Evolutionary conservation across 805 yeast species (phyloP), one percentile per base, ranked within the genome.

Genomic region (Lipomyces sp.): DNA sequence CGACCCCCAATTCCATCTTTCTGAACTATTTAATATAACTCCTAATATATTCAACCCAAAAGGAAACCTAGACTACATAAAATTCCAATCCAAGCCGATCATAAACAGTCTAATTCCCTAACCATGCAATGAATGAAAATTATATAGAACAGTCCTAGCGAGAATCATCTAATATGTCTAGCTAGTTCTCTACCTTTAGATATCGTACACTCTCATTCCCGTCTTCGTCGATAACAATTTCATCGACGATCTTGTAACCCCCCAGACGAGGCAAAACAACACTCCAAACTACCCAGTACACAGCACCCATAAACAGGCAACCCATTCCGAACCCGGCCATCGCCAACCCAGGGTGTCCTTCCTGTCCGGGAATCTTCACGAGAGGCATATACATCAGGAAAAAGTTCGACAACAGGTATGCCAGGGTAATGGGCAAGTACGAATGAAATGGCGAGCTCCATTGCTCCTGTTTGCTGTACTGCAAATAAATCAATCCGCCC

Each of bases 401-500:
- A 51, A 67, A 15, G 37, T 67, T 67, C 42, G 71, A 65, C 5
- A 54, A 45, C 2, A 67, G 35, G 42, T 67, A 67, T 24, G 64
- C 37, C n/a, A 57, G 53, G 6, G 69, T 64, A 55, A 67, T 57
- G 13, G 64, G 63, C n/a, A 65, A 39, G 18, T 56, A 62, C 35
- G 70, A 67, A n/a, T 24, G 69, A 55, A 64, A 69, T 11, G 71
- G 69, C 8, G 68, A 68, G 13, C 30, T 11, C 69, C 70, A 71
- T 73, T 88, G 87, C 75, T 88, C 90, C 68, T 29, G 30, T 60
- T 57, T 56, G 69, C 81, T 78, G 56, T 74, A 72, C 66, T 85
- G 87, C 66, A 86, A 78, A 69, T 85, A 86, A 1, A 85, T 67
- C 57, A 87, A 75, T 0, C 90, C 90, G 0, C 75, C 72, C 0